phyloP scores from a whole-genome alignment of 2,329 filamentous ascomycete genomes.

The Claviceps arundinis region DNA sequence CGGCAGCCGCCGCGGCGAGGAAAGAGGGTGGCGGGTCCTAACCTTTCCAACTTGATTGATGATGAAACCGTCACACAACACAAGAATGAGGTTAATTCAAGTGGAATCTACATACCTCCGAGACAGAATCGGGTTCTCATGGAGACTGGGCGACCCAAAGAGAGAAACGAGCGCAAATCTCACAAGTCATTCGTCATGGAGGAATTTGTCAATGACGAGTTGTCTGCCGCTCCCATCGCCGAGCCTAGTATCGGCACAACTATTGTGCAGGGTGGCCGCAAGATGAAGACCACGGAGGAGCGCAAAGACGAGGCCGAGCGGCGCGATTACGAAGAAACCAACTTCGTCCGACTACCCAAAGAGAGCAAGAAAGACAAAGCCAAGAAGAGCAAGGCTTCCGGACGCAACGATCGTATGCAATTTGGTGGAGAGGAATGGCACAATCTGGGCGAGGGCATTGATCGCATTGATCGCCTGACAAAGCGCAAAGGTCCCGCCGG shows the following conservation, averaged over 20 bases:
- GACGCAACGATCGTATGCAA: slow-evolving; percentile 44
- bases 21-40: slow-evolving; percentile 18
- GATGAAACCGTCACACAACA: slow-evolving; percentile 17
- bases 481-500: slow-evolving; percentile 47
- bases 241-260: slow-evolving; percentile 88
- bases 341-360: slow-evolving; percentile 77
- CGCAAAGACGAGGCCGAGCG: slow-evolving; percentile 67
- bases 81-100: slow-evolving; percentile 23
- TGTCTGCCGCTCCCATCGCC: slow-evolving; percentile 68
- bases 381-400: slow-evolving; percentile 44
- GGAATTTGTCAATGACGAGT: slow-evolving; percentile 77
- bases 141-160: slow-evolving; percentile 51
- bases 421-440: slow-evolving; percentile 90
- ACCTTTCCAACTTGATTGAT: slow-evolving; percentile 19
- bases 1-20: slow-evolving; percentile 7
- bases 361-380: slow-evolving; percentile 76
- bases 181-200: slow-evolving; percentile 76
- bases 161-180: slow-evolving; percentile 47
- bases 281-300: slow-evolving; percentile 64
- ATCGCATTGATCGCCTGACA: slow-evolving; percentile 75
- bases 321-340: slow-evolving; percentile 77
- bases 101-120: slow-evolving; percentile 79
- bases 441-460: slow-evolving; percentile 68
- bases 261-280: slow-evolving; percentile 65
- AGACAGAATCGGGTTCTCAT: slow-evolving; percentile 78